Evolutionary conservation across 164 flowering plant species (phyloP), one percentile per base, ranked within the genome.

Genomic region (Dillenia suffruticosa): DNA sequence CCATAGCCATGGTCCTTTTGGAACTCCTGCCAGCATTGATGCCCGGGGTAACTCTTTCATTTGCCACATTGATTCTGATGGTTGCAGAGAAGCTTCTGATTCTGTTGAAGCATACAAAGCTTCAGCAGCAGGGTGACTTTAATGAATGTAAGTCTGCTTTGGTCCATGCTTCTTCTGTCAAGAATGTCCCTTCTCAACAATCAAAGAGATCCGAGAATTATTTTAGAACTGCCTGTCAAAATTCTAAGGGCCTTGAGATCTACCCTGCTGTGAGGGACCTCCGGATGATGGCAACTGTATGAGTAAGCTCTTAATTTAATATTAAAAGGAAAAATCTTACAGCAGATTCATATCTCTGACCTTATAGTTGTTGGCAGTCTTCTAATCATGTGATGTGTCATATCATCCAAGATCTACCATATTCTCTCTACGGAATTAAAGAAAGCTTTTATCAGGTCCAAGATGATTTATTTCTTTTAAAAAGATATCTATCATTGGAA

Each of bases 71-170:
- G 65, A 58, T 55, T 67, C 70, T 32, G 15, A 9, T 51, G 59
- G 57, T 17, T 54, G 56, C 56, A 66, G 58, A 59, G 58, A 67
- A 56, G 40, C 40, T 14, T 62, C 51, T 15, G 47, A 16, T 19
- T 46, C 15, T 56, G 65, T 57, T 53, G 67, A 65, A 64, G 49
- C 32, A 44, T 22, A 43, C 6, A 47, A n/a, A 16, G 56, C 32
- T 54, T 50, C 13, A 12, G 48, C 56, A 46, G 51, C 54, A 63
- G 24, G 71, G 50, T 68, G 54, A 57, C 46, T 46, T 10, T n/a
- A 44, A 55, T 44, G 17, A 46, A 46, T 46, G 64, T 54, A 70
- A 63, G 51, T 65, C 76, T 54, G 55, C 62, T 60, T 46, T 54
- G 22, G 58, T 49, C 40, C 43, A 72, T 65, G 51, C 26, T 10